Evolutionary conservation across 805 yeast genomes (phyloP).

Genomic region (Candida vaughaniae): DNA sequence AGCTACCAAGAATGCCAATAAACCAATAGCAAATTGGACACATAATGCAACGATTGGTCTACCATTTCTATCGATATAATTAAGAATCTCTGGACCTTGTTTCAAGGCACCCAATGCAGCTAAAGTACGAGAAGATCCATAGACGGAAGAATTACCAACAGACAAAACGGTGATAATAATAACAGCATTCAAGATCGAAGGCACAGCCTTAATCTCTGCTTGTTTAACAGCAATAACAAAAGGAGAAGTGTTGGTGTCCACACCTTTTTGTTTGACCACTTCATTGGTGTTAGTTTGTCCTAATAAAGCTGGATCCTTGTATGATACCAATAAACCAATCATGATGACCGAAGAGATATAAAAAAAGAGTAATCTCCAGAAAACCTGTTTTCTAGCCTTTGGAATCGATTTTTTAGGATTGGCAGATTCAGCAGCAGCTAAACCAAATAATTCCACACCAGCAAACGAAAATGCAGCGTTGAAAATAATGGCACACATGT

Average conservation of each 20-base stretch:
- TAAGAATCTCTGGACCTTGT: constrained; percentile 28
- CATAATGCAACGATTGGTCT: constrained; percentile 28
- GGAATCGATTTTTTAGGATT: constrained; percentile 64
- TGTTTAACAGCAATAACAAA: constrained; percentile 38
- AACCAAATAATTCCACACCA: constrained; percentile 65
- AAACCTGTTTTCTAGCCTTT: constrained; percentile 61
- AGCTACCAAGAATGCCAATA: constrained; percentile 27
- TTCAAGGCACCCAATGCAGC: constrained; percentile 31
- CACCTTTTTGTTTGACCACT: constrained; percentile 16
- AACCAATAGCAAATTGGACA: constrained; percentile 26
- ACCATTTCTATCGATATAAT: constrained; percentile 29
- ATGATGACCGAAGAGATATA: constrained; percentile 54
- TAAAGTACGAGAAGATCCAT: constrained; percentile 32
- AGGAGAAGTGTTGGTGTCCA: constrained; percentile 32
- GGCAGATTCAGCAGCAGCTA: constrained; percentile 65
- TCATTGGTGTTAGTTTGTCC: constrained; percentile 17
- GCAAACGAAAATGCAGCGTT: constrained; percentile 65
- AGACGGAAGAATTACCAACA: constrained; percentile 37
- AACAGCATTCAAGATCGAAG: constrained; percentile 33
- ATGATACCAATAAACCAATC: constrained; percentile 55
- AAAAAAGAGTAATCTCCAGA: constrained; percentile 61
- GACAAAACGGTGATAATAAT: constrained; percentile 32
- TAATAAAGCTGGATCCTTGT: constrained; percentile 19
- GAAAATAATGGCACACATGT: constrained; percentile 58
- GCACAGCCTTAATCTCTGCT: constrained; percentile 29